Base-by-base conservation (phyloP, 225 moss, liverwort and hornwort genomes). In the Asterella californica region DNA sequence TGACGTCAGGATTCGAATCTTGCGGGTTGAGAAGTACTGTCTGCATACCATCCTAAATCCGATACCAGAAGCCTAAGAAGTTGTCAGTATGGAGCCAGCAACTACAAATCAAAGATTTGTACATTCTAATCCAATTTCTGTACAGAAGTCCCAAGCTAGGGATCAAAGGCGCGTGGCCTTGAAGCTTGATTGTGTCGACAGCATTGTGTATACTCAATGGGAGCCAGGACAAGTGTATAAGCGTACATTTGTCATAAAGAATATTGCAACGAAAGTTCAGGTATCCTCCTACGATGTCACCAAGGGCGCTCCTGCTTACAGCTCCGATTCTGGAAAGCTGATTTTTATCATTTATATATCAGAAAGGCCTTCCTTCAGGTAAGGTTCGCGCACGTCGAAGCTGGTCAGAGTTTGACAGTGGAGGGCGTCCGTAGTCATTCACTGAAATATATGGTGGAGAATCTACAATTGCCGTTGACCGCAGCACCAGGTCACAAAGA, bases 131-230 rank as follows among this genome's bases (percentile, higher is more conserved):
- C 54, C 33, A 6, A 38, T 76, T 25, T 60, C 60, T 29, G 19
- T 85, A 33, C 52, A 63, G 72, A 85, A 80, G 50, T 79, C 76
- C 27, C 85, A 91, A 71, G 88, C 87, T 54, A 81, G 89, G 74
- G 91, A 90, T 70, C 85, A 90, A 45, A 81, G 94, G 53, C 92
- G 94, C 66, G 89, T 91, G 72, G 88, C 87, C 47, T 89, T 96
- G 70, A 94, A 92, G 86, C 77, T 96, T 80, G 96, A 96, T 78
- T 96, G 96, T 83, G 88, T 91, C 1, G 92, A 92, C 81, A 86
- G 84, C 15, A 18, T 96, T 47, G 90, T 87, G 67, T 96, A 92
- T 86, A 83, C 88, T 45, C 85, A 60, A 65, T 96, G 96, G 96
- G 90, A 90, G 37, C 92, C 92, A 19, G 88, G 96, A 62, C 88